phyloP scores from a whole-genome alignment of 73 alveolate species.

The Loxodes magnus region DNA sequence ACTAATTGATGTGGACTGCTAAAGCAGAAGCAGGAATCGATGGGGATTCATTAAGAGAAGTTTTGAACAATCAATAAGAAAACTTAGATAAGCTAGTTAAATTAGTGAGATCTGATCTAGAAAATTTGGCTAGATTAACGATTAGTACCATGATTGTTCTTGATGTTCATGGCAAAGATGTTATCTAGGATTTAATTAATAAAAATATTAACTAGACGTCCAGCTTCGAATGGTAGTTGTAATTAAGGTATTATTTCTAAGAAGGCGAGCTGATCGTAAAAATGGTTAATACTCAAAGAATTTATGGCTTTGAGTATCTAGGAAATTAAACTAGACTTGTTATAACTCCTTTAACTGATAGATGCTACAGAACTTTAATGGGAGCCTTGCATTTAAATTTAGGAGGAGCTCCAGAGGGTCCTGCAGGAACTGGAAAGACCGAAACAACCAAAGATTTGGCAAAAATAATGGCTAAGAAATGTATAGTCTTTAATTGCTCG shows the following conservation, averaged over 20 bases:
- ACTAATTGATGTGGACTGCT: slow-evolving; percentile 32
- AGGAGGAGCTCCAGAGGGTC: slow-evolving; percentile 97
- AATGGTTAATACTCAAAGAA: slow-evolving; percentile 61
- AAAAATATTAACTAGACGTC: slow-evolving; percentile 30
- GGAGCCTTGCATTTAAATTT: slow-evolving; percentile 70
- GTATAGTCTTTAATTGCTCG: slow-evolving; percentile 36
- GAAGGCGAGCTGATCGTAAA: slow-evolving; percentile 36
- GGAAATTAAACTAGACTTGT: slow-evolving; percentile 87
- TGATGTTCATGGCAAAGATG: slow-evolving; percentile 76
- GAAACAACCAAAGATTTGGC: slow-evolving; percentile 98
- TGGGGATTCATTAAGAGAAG: slow-evolving; percentile 4
- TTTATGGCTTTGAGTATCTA: slow-evolving; percentile 92
- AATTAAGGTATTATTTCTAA: slow-evolving; percentile 61
- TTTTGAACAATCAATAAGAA: slow-evolving; percentile 12
- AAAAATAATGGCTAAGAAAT: slow-evolving; percentile 77
- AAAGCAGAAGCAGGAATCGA: slow-evolving; percentile 27
- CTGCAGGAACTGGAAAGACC: slow-evolving; percentile 93
- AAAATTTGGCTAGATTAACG: slow-evolving; percentile 15
- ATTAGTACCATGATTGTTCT: slow-evolving; percentile 60
- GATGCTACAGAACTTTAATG: slow-evolving; percentile 79
- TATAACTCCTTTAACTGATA: slow-evolving; percentile 83
- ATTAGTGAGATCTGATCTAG: slow-evolving; percentile 23
- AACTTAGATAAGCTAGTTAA: slow-evolving; percentile 29
- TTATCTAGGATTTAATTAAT: slow-evolving; percentile 33
- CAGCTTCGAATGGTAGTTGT: slow-evolving; percentile 62